Conservation (phyloP, 495 filamentous ascomycete species). For the Neurospora sp. region DNA sequence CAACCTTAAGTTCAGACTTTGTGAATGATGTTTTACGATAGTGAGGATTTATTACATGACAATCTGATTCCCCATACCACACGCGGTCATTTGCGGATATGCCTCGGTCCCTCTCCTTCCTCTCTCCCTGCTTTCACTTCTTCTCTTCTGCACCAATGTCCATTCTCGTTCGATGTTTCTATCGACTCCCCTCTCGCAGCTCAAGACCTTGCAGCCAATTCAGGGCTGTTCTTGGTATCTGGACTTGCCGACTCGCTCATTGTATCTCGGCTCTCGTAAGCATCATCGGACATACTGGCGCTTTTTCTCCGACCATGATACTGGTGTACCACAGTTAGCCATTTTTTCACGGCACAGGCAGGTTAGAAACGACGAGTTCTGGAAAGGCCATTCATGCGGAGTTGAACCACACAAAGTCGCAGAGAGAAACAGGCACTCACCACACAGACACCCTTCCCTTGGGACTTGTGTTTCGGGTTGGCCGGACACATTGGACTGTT, state of each 20-base stretch:
- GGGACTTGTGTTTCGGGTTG: conserved; percentile 41
- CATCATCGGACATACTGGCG: neutral
- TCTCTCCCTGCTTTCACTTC: neutral
- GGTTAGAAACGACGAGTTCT: neutral
- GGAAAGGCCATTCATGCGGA: neutral
- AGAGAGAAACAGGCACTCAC: conserved; percentile 6
- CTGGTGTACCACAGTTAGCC: neutral
- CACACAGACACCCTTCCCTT: conserved; percentile 47
- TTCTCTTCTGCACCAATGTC: neutral
- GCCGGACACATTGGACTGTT: conserved; percentile 55
- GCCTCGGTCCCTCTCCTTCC: neutral
- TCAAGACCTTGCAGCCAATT: neutral
- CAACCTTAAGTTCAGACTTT: neutral
- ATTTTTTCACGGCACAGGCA: neutral
- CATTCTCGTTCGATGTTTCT: neutral
- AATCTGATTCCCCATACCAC: neutral
- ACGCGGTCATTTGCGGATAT: neutral
- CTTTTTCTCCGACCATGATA: neutral
- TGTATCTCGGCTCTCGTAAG: neutral
- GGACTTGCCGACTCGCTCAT: neutral
- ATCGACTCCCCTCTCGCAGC: neutral
- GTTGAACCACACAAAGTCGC: neutral
- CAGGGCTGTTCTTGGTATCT: neutral
- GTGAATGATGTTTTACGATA: neutral
- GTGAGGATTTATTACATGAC: neutral